Evolutionary conservation across 2,329 filamentous ascomycete species (phyloP).

Genomic region (Trichoderma atrobrunneum): DNA sequence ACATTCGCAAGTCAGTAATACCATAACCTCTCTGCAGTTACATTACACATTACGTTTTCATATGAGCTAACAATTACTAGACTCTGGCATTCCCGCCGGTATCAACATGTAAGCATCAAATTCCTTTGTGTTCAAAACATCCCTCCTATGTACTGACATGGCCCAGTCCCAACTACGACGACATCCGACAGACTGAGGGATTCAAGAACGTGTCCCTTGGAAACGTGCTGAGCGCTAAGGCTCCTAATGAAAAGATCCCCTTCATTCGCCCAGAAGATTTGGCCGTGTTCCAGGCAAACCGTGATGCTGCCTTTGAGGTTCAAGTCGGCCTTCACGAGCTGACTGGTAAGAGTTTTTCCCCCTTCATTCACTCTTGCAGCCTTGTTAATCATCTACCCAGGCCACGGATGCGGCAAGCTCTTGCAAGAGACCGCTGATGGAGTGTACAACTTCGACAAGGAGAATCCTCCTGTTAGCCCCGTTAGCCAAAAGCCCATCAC

Average conservation of each 20-base stretch:
- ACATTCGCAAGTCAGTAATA: constrained; percentile 56
- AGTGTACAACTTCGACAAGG: constrained; percentile 81
- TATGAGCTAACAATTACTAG: constrained; percentile 37
- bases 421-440: constrained; percentile 83
- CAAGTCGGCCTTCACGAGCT: constrained; percentile 95
- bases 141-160: constrained; percentile 17
- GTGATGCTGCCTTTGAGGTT: constrained; percentile 87
- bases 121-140: not conserved
- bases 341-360: constrained; percentile 39
- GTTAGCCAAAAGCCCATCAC: constrained; percentile 70
- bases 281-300: constrained; percentile 74
- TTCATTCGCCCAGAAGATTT: constrained; percentile 82
- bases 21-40: not conserved
- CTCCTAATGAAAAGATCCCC: constrained; percentile 86
- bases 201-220: constrained; percentile 95
- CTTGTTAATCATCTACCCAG: constrained; percentile 34
- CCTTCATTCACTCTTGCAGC: not conserved
- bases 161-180: constrained; percentile 62
- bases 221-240: constrained; percentile 88
- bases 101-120: constrained; percentile 54
- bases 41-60: not conserved
- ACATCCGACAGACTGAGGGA: constrained; percentile 76
- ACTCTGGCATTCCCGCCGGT: constrained; percentile 64
- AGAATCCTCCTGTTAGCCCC: constrained; percentile 78
- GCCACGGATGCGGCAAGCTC: constrained; percentile 90